Conservation (phyloP, 2,329 filamentous ascomycete genomes). For the Colletotrichum australisinense region DNA sequence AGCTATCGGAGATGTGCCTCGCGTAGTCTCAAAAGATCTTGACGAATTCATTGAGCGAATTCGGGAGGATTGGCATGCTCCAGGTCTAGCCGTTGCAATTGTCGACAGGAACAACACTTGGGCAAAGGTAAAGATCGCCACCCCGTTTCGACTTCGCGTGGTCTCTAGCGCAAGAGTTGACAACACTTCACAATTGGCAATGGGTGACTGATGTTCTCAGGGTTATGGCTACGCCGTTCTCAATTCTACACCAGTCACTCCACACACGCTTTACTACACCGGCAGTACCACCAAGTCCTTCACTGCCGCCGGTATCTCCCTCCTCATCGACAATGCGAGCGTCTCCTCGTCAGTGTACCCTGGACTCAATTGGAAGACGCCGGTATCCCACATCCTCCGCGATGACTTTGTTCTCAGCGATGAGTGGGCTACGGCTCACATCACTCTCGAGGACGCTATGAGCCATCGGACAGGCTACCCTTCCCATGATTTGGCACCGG, state of each 20-base stretch:
- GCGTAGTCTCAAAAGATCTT: not conserved
- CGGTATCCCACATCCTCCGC: conserved; percentile 57
- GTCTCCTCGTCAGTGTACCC: conserved; percentile 44
- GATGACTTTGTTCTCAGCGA: conserved; percentile 64
- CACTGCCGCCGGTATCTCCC: conserved; percentile 59
- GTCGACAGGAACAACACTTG: conserved; percentile 50
- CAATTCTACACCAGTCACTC: conserved; percentile 49
- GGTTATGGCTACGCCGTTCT: conserved; percentile 51
- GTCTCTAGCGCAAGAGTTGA: not conserved
- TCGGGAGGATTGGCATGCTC: conserved; percentile 51
- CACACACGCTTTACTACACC: conserved; percentile 64
- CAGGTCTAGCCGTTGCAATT: conserved; percentile 54
- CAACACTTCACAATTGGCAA: not conserved
- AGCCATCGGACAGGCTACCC: conserved; percentile 64
- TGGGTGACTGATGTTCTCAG: conserved; percentile 41
- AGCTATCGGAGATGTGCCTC: not conserved
- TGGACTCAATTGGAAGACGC: conserved; percentile 57
- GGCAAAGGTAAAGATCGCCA: conserved; percentile 42
- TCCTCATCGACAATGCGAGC: conserved; percentile 56
- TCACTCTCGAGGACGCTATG: conserved; percentile 66
- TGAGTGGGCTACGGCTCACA: conserved; percentile 56
- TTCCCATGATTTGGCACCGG: conserved; percentile 49
- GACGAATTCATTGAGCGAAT: conserved; percentile 39
- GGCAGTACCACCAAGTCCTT: conserved; percentile 69
- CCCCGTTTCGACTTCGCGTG: not conserved